Base-by-base conservation (phyloP, 768 basidiomycete genomes). In the Boletus speciosus region DNA sequence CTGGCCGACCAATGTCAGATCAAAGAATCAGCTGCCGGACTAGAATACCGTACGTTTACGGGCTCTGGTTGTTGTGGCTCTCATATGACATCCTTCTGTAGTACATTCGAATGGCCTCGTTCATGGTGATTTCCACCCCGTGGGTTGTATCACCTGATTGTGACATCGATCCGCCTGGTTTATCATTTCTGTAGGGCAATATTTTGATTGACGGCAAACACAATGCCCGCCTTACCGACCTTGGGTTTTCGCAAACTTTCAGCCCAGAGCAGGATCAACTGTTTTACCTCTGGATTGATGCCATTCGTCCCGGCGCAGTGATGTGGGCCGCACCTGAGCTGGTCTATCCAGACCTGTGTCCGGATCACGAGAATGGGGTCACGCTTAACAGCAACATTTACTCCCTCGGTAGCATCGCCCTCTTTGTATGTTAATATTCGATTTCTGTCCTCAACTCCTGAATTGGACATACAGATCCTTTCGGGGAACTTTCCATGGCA, bases 281-380 rank as follows among this genome's bases (percentile, higher is more conserved):
- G 23, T 5, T 25, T 2, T 57, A 56, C 16, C 56, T 57, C 10
- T 44, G 25, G 6, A 45, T 52, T 6, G 0, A 35, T 0, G 12
- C 52, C 11, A 15, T 14, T 35, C 47, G 37, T 15, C 19, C 47
- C 7, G 54, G 56, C 8, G 47, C 42, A 6, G 0, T 1, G 21
- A 31, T 31, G 21, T 57, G n/a, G 14, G 54, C 35, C 11, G 54
- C 56, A 29, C 56, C 56, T 5, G 56, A 57, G 27, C 21, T 49
- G 7, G 14, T 38, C 23, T 29, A 27, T 12, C 54, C 47, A 0
- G 5, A 36, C 2, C 5, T 45, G 27, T 37, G 10, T 21, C 9
- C 14, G 1, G 29, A 29, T 29, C 29, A 7, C 29, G 29, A 9
- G 29, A 29, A 29, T 9, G 29, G 29, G 29, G 29, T 9, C 29